Evolutionary conservation across 129 eudicot species (phyloP).

Genomic region (Flaveria linearis): DNA sequence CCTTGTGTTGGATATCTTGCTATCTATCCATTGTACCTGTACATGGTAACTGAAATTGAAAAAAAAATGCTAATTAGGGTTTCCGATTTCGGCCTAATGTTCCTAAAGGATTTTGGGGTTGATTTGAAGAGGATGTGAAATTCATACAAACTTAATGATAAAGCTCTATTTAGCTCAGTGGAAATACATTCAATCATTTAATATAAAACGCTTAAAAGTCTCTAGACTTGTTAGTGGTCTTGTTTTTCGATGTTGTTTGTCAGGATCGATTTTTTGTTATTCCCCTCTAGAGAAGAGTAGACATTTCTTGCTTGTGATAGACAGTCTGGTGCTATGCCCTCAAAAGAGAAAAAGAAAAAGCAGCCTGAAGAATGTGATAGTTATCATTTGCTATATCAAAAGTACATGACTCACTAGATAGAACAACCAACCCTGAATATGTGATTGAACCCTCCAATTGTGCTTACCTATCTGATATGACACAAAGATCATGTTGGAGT

Average conservation of each 20-base stretch:
- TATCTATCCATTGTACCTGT: neutral
- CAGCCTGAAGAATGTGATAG: no score
- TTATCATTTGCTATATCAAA: no score
- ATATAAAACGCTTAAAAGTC: no score
- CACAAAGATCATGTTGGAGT: neutral
- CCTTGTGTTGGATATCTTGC: neutral
- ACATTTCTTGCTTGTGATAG: no score
- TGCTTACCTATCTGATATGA: constrained; percentile 2
- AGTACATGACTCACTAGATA: no score
- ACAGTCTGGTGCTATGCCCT: no score
- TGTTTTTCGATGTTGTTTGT: no score
- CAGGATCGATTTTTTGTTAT: no score
- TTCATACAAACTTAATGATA: neutral
- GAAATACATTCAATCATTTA: neutral
- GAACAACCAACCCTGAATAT: neutral
- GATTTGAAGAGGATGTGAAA: neutral
- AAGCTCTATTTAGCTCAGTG: neutral
- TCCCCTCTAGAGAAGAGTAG: no score
- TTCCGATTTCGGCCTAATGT: neutral
- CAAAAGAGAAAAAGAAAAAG: no score
- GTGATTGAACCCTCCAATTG: neutral
- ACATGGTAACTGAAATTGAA: neutral
- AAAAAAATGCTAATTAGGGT: neutral
- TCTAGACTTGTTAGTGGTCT: no score
- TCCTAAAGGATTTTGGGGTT: neutral